These are phyloP conservation scores for Populus davidiana DNA, from an alignment of 345 rosid genomes.

Conservation along the genomic window DNA sequence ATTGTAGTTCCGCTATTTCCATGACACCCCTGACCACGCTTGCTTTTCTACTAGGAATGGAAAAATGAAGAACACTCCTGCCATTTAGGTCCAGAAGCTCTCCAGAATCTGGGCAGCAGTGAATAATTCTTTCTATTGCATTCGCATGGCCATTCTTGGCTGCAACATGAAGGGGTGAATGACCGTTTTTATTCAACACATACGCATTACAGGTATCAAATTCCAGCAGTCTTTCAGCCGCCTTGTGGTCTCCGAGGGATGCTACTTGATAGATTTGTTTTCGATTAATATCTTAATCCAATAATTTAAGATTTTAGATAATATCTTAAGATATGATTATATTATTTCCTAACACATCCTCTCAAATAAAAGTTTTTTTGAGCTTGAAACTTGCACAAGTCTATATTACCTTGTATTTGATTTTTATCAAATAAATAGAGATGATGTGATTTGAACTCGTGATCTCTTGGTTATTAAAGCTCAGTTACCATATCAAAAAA, in stretches of 20 bases:
- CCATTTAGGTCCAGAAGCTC: constrained; percentile 2
- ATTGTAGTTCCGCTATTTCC: background rate
- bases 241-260: background rate
- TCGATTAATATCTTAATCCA: too few relatives aligned
- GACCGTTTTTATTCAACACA: background rate
- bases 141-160: background rate
- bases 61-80: background rate
- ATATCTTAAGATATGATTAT: too few relatives aligned
- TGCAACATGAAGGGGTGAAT: background rate
- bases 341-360: too few relatives aligned
- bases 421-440: too few relatives aligned
- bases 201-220: background rate
- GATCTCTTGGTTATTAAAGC: too few relatives aligned
- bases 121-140: background rate
- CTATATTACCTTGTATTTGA: too few relatives aligned
- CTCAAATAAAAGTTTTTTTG: too few relatives aligned
- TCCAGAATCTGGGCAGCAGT: background rate
- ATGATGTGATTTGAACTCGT: too few relatives aligned
- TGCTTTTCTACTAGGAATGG: background rate
- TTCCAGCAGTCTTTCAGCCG: background rate
- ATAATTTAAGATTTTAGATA: too few relatives aligned
- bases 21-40: background rate
- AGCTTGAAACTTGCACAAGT: too few relatives aligned
- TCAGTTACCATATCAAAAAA: too few relatives aligned
- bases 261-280: background rate